These are phyloP conservation scores for Rostrohypoxylon terebratum DNA, from an alignment of 495 filamentous ascomycete genomes.

Conservation along the genomic window DNA sequence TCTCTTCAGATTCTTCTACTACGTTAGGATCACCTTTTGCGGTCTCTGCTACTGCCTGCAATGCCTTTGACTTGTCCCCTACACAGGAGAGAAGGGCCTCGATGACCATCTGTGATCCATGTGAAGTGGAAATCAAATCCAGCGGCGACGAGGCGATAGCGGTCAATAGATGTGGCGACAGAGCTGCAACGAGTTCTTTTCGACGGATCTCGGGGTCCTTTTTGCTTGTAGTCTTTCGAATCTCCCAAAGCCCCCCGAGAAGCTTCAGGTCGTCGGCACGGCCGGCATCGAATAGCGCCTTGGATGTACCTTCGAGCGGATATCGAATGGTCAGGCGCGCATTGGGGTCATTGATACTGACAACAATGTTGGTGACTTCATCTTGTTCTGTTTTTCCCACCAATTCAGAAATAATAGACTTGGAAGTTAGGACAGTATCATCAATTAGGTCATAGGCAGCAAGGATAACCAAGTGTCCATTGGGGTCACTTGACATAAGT, in stretches of 20 bases:
- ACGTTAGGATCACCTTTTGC: constrained; percentile 70
- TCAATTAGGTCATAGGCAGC: constrained; percentile 91
- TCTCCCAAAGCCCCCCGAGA: constrained; percentile 77
- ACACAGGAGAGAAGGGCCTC: constrained; percentile 83
- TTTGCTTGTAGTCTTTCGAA: constrained; percentile 85
- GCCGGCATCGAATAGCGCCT: constrained; percentile 72
- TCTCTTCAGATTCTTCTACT: constrained; percentile 55
- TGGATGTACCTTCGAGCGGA: constrained; percentile 78
- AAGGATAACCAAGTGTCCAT: constrained; percentile 85
- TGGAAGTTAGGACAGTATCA: constrained; percentile 88
- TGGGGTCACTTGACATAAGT: constrained; percentile 78
- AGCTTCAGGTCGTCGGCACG: constrained; percentile 71
- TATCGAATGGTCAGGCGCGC: constrained; percentile 86
- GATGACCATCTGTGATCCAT: constrained; percentile 86
- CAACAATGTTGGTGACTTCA: constrained; percentile 71
- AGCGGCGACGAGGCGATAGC: constrained; percentile 75
- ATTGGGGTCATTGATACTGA: constrained; percentile 72
- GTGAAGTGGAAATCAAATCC: constrained; percentile 75
- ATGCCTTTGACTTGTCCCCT: constrained; percentile 76
- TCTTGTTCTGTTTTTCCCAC: constrained; percentile 72
- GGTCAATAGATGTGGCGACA: constrained; percentile 75
- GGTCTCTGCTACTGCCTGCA: constrained; percentile 77
- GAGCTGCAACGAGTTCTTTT: constrained; percentile 76
- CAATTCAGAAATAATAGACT: constrained; percentile 85
- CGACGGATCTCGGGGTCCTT: constrained; percentile 83